Evolutionary conservation across 2,329 filamentous ascomycete genomes (phyloP), one percentile per base, ranked within the genome.

Genomic region (Neurospora sp.): DNA sequence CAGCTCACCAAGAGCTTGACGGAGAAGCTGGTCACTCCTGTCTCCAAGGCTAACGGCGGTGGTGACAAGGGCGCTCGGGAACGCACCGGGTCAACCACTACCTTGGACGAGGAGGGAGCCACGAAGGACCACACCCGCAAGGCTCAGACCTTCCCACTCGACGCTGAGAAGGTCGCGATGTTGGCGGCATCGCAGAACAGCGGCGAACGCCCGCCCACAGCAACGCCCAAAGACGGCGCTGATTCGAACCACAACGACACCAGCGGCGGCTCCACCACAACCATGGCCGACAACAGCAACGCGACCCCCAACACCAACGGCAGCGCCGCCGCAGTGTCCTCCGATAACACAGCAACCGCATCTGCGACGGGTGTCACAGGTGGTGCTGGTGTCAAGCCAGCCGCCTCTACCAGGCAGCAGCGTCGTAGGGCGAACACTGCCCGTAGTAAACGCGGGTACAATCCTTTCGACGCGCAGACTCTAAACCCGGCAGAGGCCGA

Each of bases 401-500:
- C 68, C 10, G 83, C 84, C 4, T 88, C 87, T 28, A 82, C 87
- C 69, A 89, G 84, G 77, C 85, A 87, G 66, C 70, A 66, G 33
- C 86, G 91, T 65, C 86, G 90, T 66, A 86, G 92, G 39, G 89
- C 87, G 1, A 91, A 88, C 37, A 94, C 91, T 46, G 90, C 88
- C 80, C 86, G 87, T 71, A 91, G 87, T 74, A 87, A 87, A 39
- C 86, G 88, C 57, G 87, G 87, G 1, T 88, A 90, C 74, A 83
- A 86, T 69, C 85, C 86, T 15, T 82, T 85, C 1, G 94, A 97
- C 72, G 93, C 97, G 68, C 52, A 62, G 8, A 62, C 28, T 3
- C 83, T 97, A 74, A 84, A 97, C 68, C 85, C 87, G 37, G 85
- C 86, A 6, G 92, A 96, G 74, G 92, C 93, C 1, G 94, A 97